Evolutionary conservation across 2,329 filamentous ascomycete species (phyloP).

Genomic region (Pyrenophora graminea): DNA sequence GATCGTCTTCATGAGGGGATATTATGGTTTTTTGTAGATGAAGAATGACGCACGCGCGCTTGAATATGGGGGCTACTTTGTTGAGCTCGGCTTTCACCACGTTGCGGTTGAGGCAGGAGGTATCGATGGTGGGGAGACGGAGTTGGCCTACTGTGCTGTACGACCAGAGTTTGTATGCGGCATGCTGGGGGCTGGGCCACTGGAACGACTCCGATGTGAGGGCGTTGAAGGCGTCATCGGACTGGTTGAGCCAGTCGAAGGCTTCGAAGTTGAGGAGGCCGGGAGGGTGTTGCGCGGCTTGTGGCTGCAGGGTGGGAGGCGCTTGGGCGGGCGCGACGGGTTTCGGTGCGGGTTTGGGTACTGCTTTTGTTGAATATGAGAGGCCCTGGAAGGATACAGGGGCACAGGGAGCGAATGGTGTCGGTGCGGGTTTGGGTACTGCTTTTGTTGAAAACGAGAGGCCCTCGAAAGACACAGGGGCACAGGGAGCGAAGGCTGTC

Average conservation of each 20-base stretch:
- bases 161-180: not conserved
- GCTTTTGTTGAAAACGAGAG: no score
- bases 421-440: not conserved
- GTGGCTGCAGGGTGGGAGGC: not conserved
- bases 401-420: no score
- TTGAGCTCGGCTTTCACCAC: conserved; percentile 1
- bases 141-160: not conserved
- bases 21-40: not conserved
- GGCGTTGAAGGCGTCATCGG: not conserved
- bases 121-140: not conserved
- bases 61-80: not conserved
- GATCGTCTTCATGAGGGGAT: not conserved
- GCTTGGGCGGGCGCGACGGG: not conserved
- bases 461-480: no score
- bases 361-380: no score
- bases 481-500: not conserved
- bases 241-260: not conserved
- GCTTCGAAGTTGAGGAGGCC: conserved; percentile 2
- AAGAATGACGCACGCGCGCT: conserved; percentile 2
- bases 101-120: not conserved
- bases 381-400: no score
- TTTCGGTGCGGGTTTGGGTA: no score
- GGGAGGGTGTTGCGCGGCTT: not conserved
- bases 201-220: conserved; percentile 7
- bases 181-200: not conserved